A percentile compares a stretch with the other conserved stretches of the same genome.
Evolutionary conservation across 1,139 yeast genomes (phyloP).

Genomic region (Protomyces lactucae-debilis): DNA sequence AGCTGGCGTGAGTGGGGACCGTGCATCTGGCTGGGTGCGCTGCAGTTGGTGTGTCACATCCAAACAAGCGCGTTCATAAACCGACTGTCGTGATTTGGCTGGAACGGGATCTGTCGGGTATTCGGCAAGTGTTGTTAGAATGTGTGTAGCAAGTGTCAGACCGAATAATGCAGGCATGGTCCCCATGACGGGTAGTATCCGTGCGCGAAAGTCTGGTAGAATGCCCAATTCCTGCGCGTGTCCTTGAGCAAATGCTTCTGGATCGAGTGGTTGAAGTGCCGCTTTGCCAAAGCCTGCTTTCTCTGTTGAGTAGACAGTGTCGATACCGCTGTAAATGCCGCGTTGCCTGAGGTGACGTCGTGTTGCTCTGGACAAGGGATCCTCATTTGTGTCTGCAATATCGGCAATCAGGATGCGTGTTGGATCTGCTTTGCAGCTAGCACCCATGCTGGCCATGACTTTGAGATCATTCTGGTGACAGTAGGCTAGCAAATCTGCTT

Average conservation of each 20-base stretch:
- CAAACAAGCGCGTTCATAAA: slow-evolving; percentile 76
- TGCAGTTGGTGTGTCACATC: slow-evolving; percentile 80
- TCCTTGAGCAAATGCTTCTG: slow-evolving; percentile 73
- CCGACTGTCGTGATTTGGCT: slow-evolving; percentile 80
- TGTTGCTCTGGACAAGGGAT: slow-evolving; percentile 83
- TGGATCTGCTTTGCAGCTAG: slow-evolving; percentile 87
- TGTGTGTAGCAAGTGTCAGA: slow-evolving; percentile 75
- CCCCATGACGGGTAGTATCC: slow-evolving; percentile 90
- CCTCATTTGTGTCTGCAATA: slow-evolving; percentile 77
- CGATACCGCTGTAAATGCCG: slow-evolving; percentile 71
- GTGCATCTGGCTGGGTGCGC: slow-evolving; percentile 57
- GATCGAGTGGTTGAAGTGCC: slow-evolving; percentile 71
- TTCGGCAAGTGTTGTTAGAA: slow-evolving; percentile 73
- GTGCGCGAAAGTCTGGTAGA: slow-evolving; percentile 78
- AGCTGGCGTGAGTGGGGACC: slow-evolving; percentile 37
- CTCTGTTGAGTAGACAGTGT: slow-evolving; percentile 88
- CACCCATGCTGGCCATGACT: slow-evolving; percentile 89
- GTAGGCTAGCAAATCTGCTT: slow-evolving; percentile 77
- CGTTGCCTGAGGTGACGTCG: slow-evolving; percentile 73
- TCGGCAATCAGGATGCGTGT: slow-evolving; percentile 76
- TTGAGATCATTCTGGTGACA: slow-evolving; percentile 57
- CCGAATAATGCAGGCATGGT: slow-evolving; percentile 98
- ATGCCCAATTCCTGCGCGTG: slow-evolving; percentile 84
- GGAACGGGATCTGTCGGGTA: slow-evolving; percentile 58
- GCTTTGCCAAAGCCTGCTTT: slow-evolving; percentile 96